A percentile compares a stretch with the other conserved stretches of the same genome.
Conservation (phyloP, 352 stramenopile species). For the Phytopythium helicoides region DNA sequence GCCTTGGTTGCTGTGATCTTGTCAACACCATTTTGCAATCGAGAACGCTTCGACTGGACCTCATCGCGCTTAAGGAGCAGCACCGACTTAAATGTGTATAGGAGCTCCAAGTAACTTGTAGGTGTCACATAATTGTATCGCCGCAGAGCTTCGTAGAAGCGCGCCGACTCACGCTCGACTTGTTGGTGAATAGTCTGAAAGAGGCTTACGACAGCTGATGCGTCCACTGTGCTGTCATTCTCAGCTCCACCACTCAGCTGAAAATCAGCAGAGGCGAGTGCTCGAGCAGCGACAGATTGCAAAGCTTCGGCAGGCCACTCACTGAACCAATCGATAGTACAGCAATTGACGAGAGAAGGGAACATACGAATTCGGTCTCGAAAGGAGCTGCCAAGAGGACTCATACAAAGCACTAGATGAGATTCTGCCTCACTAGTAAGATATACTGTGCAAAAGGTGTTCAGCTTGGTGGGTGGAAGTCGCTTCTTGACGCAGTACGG, state of each 20-base stretch:
- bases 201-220: constrained; percentile 60
- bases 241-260: constrained; percentile 31
- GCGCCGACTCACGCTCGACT: constrained; percentile 79
- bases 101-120: constrained; percentile 91
- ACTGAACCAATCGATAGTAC: constrained; percentile 89
- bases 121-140: constrained; percentile 94
- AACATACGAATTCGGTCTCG: constrained; percentile 86
- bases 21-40: constrained; percentile 89
- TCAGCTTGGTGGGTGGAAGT: constrained; percentile 91
- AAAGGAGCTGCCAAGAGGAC: constrained; percentile 74
- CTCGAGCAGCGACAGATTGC: constrained; percentile 71
- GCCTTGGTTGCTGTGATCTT: constrained; percentile 93
- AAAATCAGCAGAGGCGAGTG: constrained; percentile 55
- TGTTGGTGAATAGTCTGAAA: constrained; percentile 90
- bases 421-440: constrained; percentile 88
- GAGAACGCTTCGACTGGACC: constrained; percentile 80
- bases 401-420: constrained; percentile 92
- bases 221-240: constrained; percentile 32
- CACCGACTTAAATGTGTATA: constrained; percentile 92
- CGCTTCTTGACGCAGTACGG: constrained; percentile 92
- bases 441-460: constrained; percentile 95
- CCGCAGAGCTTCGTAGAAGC: constrained; percentile 85
- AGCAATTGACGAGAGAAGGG: constrained; percentile 86
- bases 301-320: constrained; percentile 85
- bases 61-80: constrained; percentile 88